These are phyloP conservation scores for Fusarium piperis DNA, from an alignment of 2,329 filamentous ascomycete species.

Conservation along the genomic window DNA sequence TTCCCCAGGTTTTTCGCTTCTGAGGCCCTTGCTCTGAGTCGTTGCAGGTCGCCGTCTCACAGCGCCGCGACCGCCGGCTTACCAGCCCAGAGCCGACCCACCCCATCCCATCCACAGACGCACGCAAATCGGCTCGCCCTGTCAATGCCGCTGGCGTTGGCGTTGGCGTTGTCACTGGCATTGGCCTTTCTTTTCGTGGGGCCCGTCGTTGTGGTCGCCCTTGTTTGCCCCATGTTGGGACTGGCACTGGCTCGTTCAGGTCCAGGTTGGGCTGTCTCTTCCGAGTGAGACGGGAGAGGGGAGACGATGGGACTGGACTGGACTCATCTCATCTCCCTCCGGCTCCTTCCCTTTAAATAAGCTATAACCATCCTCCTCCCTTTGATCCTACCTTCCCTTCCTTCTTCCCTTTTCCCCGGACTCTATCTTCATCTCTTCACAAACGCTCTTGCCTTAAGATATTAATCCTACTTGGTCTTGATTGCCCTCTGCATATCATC, in stretches of 20 bases:
- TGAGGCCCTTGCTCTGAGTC: conserved; percentile 13
- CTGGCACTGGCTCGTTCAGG: neutral
- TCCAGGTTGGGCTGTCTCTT: conserved; percentile 17
- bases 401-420: conserved; percentile 22
- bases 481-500: neutral
- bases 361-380: conserved; percentile 24
- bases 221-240: conserved; percentile 32
- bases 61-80: conserved; percentile 13
- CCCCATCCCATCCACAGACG: conserved; percentile 3
- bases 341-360: conserved; percentile 34
- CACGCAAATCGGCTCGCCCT: conserved; percentile 21
- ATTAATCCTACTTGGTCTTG: neutral
- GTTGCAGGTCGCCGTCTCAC: conserved; percentile 31
- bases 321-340: conserved; percentile 28
- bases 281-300: conserved; percentile 23
- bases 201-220: conserved; percentile 19
- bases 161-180: conserved; percentile 1
- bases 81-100: neutral
- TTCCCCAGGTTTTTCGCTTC: conserved; percentile 42
- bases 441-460: conserved; percentile 1
- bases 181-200: conserved; percentile 12
- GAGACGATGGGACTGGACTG: neutral
- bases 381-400: conserved; percentile 18
- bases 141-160: conserved; percentile 31
- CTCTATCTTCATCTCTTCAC: conserved; percentile 4